A percentile compares a stretch with the other conserved stretches of the same genome.
Evolutionary conservation across 2,329 filamentous ascomycete species (phyloP).

Genomic region (Stromatinia cepivora): DNA sequence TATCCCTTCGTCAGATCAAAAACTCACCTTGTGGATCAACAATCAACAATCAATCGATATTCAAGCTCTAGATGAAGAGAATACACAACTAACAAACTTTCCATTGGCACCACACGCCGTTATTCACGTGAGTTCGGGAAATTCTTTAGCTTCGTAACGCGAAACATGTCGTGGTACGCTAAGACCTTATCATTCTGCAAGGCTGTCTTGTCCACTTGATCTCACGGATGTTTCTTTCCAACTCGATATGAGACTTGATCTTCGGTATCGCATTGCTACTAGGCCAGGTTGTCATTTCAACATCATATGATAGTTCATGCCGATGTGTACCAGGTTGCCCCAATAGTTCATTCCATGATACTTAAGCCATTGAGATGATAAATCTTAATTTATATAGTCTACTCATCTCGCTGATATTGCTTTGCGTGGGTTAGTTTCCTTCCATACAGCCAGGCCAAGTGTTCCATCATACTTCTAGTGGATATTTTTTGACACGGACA

Average conservation of each 20-base stretch:
- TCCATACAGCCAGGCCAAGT: constrained; percentile 13
- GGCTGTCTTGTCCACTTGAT: constrained; percentile 17
- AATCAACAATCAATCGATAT: constrained; percentile 63
- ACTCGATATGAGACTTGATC: constrained; percentile 16
- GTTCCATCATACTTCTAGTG: constrained; percentile 16
- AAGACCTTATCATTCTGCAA: constrained; percentile 23
- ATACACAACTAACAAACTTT: constrained; percentile 62
- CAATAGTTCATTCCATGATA: constrained; percentile 23
- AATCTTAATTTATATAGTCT: constrained; percentile 1
- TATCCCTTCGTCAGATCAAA: constrained; percentile 78
- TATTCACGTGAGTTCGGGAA: constrained; percentile 68
- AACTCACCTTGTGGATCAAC: constrained; percentile 68
- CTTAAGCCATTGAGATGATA: constrained; percentile 10
- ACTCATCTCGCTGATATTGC: background rate
- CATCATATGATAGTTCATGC: constrained; percentile 20
- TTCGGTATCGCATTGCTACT: constrained; percentile 11
- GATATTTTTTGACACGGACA: constrained; percentile 7
- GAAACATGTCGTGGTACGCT: constrained; percentile 25
- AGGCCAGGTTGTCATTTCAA: background rate
- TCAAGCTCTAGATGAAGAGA: constrained; percentile 72
- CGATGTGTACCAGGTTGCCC: constrained; percentile 14
- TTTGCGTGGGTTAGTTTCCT: constrained; percentile 11
- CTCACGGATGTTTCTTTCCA: background rate
- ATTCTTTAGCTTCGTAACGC: constrained; percentile 19
- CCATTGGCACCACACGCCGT: constrained; percentile 73